A percentile compares a stretch with the other conserved stretches of the same genome.
Evolutionary conservation across 345 rosid genomes (phyloP).

Genomic region (Boechera stricta): DNA sequence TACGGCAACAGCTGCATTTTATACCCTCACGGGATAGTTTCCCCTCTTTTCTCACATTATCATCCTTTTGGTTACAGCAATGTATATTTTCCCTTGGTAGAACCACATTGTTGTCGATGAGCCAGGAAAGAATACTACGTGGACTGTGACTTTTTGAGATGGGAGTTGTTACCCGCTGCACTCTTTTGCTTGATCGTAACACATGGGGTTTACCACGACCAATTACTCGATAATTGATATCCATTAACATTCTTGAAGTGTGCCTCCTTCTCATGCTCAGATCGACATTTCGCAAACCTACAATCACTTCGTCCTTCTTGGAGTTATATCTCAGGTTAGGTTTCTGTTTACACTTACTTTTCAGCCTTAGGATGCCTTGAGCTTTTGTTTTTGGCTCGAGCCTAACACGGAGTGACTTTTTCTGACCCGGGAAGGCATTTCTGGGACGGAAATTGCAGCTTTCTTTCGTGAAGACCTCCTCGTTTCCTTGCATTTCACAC

Average conservation of each 20-base stretch:
- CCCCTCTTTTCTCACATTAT: conserved; percentile 53
- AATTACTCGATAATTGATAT: conserved; percentile 35
- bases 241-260: conserved; percentile 20
- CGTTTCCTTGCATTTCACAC: conserved; percentile 15
- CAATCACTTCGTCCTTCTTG: conserved; percentile 26
- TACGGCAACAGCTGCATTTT: conserved; percentile 70
- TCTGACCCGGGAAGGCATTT: neutral
- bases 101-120: conserved; percentile 66
- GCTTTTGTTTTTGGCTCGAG: conserved; percentile 17
- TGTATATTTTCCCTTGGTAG: conserved; percentile 65
- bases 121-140: conserved; percentile 69
- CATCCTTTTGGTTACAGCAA: conserved; percentile 44
- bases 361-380: conserved; percentile 37
- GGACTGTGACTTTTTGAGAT: conserved; percentile 51
- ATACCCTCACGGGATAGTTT: conserved; percentile 68
- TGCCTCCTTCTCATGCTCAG: conserved; percentile 30
- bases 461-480: conserved; percentile 3
- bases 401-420: conserved; percentile 7
- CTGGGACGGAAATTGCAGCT: neutral
- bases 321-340: neutral
- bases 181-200: conserved; percentile 60
- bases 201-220: conserved; percentile 39
- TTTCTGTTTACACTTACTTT: conserved; percentile 41
- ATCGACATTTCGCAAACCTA: conserved; percentile 25
- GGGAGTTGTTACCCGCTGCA: conserved; percentile 49